phyloP scores from a whole-genome alignment of 371 early-diverging fungal genomes.

The Cladochytrium tenue region DNA sequence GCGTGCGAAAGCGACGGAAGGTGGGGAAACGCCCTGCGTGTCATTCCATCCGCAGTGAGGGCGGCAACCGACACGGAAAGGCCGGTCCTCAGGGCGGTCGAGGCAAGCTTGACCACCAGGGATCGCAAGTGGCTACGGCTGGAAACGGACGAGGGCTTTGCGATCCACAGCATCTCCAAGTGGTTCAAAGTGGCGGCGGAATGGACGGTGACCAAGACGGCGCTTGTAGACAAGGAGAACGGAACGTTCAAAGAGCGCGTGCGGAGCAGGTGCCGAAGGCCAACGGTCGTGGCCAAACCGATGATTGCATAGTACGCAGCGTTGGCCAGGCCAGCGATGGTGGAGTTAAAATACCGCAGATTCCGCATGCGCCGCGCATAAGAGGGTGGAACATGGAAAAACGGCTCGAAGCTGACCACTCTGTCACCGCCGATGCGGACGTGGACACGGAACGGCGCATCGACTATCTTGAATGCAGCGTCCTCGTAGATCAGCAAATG shows the following conservation, averaged over 20 bases:
- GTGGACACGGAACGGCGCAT: background rate
- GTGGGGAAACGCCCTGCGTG: background rate
- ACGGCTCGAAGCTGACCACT: background rate
- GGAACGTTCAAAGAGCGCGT: background rate
- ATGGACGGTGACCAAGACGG: background rate
- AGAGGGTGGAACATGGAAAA: background rate
- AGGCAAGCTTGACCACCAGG: background rate
- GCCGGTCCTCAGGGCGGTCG: background rate
- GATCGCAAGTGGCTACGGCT: no score
- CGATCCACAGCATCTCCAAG: background rate
- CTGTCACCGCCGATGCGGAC: background rate
- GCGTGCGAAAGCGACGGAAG: background rate
- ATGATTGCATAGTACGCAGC: background rate
- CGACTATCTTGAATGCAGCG: background rate
- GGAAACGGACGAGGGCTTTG: background rate
- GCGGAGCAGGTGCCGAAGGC: background rate
- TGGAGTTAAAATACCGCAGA: background rate
- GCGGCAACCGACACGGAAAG: background rate
- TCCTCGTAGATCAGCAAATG: background rate
- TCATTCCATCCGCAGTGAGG: background rate
- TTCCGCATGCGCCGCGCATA: background rate
- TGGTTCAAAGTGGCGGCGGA: background rate
- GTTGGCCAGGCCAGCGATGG: background rate
- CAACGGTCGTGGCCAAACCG: background rate
- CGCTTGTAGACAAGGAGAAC: background rate